phyloP scores from a whole-genome alignment of 345 rosid species.

The Eucalyptus microcorys region DNA sequence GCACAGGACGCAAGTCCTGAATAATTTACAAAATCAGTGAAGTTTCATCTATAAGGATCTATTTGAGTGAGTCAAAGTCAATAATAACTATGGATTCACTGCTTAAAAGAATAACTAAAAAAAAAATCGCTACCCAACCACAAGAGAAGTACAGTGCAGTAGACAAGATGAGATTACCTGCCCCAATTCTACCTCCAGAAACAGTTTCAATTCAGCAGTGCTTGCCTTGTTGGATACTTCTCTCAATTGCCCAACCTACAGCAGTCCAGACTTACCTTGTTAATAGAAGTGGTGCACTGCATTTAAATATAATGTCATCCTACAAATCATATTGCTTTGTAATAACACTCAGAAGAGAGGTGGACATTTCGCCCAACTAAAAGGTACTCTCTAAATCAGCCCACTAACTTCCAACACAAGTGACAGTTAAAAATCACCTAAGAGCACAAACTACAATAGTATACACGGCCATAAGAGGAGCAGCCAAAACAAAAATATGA shows the following conservation, averaged over 20 bases:
- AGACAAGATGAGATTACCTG: conserved; percentile 26
- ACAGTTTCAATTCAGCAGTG: conserved; percentile 82
- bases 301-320: neutral
- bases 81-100: neutral
- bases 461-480: neutral
- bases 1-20: conserved; percentile 62
- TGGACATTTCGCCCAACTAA: neutral
- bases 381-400: neutral
- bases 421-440: neutral
- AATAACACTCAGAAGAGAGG: neutral
- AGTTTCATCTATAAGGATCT: neutral
- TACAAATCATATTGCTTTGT: neutral
- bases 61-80: neutral
- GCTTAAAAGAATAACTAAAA: neutral
- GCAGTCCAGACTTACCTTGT: neutral
- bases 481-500: neutral
- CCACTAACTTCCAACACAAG: neutral
- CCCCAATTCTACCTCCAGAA: conserved; percentile 72
- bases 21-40: neutral
- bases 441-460: neutral
- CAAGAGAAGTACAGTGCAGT: neutral
- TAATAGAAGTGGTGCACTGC: neutral
- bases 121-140: neutral
- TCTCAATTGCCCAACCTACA: conserved; percentile 88
- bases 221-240: conserved; percentile 77